Percentiles rank a stretch among this genome's conserved stretches.
Conservation (phyloP, 352 stramenopile genomes). For the Phytophthora syringae region DNA sequence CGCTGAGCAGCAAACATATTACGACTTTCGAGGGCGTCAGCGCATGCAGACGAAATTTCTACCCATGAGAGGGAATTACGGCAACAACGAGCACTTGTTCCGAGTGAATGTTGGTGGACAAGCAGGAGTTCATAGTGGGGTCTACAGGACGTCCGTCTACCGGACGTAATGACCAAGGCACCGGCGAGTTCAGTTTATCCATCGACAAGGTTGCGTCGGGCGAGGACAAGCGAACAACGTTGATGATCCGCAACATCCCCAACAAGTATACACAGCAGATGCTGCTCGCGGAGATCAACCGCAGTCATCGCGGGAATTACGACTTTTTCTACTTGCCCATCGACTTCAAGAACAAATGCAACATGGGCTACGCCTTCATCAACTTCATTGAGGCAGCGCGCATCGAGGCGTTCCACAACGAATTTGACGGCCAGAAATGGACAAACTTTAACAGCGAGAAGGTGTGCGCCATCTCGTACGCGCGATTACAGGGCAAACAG, state of each 20-base stretch:
- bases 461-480: slow-evolving; percentile 98
- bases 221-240: slow-evolving; percentile 95
- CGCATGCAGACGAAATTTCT: slow-evolving; percentile 29
- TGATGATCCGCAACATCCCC: slow-evolving; percentile 99
- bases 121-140: slow-evolving; percentile 4
- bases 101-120: slow-evolving; percentile 22
- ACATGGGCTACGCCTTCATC: slow-evolving; percentile 99
- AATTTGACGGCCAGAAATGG: slow-evolving; percentile 93
- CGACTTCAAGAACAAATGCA: slow-evolving; percentile 99
- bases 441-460: slow-evolving; percentile 99
- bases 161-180: slow-evolving; percentile 70
- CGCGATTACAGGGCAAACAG: slow-evolving; percentile 96
- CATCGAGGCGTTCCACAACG: slow-evolving; percentile 84
- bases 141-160: slow-evolving; percentile 12
- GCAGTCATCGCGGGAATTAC: slow-evolving; percentile 91
- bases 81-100: slow-evolving; percentile 30
- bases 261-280: slow-evolving; percentile 99
- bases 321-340: slow-evolving; percentile 99
- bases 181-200: slow-evolving; percentile 77
- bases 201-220: slow-evolving; percentile 82
- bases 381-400: slow-evolving; percentile 96
- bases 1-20: slow-evolving; percentile 32
- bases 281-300: slow-evolving; percentile 97
- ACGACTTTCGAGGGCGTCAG: slow-evolving; percentile 30
- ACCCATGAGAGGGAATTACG: slow-evolving; percentile 34